Percentiles rank a stretch among this genome's conserved stretches.
phyloP scores from a whole-genome alignment of 768 basidiomycete genomes.

The Rhizopogon vesiculosus region DNA sequence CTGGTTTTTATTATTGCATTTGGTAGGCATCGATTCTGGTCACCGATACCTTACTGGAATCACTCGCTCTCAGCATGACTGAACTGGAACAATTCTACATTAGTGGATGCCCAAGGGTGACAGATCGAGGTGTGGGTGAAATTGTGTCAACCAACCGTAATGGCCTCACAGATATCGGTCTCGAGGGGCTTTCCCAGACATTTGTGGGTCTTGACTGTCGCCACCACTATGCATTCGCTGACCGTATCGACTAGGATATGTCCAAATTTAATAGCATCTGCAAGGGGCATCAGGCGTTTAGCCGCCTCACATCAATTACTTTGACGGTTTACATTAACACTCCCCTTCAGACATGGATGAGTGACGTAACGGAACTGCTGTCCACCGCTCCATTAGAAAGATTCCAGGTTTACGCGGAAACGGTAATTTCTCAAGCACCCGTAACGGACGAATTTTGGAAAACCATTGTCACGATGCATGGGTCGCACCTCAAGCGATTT shows the following conservation, averaged over 20 bases:
- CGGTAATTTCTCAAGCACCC: slow-evolving; percentile 32
- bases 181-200: slow-evolving; percentile 57
- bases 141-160: slow-evolving; percentile 39
- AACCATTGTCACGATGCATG: slow-evolving; percentile 46
- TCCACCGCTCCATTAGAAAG: slow-evolving; percentile 45
- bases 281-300: slow-evolving; percentile 29
- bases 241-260: slow-evolving; percentile 43
- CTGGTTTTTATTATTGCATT: not conserved
- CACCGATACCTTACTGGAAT: slow-evolving; percentile 50
- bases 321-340: slow-evolving; percentile 42
- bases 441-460: slow-evolving; percentile 48
- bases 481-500: slow-evolving; percentile 46
- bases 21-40: slow-evolving; percentile 50
- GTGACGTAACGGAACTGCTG: slow-evolving; percentile 38
- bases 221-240: not conserved
- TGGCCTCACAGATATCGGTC: slow-evolving; percentile 49
- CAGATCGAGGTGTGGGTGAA: slow-evolving; percentile 52
- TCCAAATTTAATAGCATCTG: slow-evolving; percentile 37
- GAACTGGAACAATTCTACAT: slow-evolving; percentile 55
- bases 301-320: slow-evolving; percentile 50
- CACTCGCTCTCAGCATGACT: slow-evolving; percentile 43
- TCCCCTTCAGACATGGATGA: slow-evolving; percentile 40
- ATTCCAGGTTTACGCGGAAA: slow-evolving; percentile 61
- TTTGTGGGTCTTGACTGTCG: slow-evolving; percentile 44
- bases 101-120: slow-evolving; percentile 66